Base-by-base conservation (phyloP, 345 rosid species). In the Salix purpurea region DNA sequence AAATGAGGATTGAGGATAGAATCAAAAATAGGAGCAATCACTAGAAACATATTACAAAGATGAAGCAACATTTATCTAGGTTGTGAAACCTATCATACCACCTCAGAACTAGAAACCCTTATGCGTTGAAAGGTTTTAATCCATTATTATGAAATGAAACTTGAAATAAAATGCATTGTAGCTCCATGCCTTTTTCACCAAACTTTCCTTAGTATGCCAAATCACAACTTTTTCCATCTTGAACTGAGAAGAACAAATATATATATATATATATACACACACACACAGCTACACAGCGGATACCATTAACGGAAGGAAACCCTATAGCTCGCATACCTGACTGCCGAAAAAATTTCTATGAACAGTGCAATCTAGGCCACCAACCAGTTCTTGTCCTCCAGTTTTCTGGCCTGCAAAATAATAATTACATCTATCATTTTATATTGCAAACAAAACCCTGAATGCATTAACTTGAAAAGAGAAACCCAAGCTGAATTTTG, bases 331-430 rank as follows among this genome's bases (percentile, higher is more conserved):
- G 37, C 5, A 10, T 84, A 96, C 99, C 93, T 96, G 99, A 85
- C 99, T 91, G 61, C 99, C 99, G 74, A 96, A 96, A 85, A 82
- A 93, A 78, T 93, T 96, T 74, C 98, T 83, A 28, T 93, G 96
- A 42, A 96, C 90, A 1, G 92, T 90, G 85, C 98, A 92, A 82
- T 96, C 91, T 46, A 96, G 84, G 56, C 99, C 99, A 70, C 97
- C 99, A 26, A 96, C 73, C 78, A 96, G 82, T 62, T 88, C 95
- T 78, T 96, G 99, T 52, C 99, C 99, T 75, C 99, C 98, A 10
- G 81, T 74, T 79, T 96, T 96, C 87, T 96, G 97, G 28, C 99
- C 99, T 96, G 93, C 56, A 83, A 84, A 68, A 19, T 19, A 72
- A 46, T 48, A 44, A 61, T 48, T 32, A 42, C 24, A 37, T 66